A percentile compares a stretch with the other conserved stretches of the same genome.
These are phyloP conservation scores for Aspergillus thermomutatus DNA, from an alignment of 2,329 filamentous ascomycete species.

Conservation along the genomic window DNA sequence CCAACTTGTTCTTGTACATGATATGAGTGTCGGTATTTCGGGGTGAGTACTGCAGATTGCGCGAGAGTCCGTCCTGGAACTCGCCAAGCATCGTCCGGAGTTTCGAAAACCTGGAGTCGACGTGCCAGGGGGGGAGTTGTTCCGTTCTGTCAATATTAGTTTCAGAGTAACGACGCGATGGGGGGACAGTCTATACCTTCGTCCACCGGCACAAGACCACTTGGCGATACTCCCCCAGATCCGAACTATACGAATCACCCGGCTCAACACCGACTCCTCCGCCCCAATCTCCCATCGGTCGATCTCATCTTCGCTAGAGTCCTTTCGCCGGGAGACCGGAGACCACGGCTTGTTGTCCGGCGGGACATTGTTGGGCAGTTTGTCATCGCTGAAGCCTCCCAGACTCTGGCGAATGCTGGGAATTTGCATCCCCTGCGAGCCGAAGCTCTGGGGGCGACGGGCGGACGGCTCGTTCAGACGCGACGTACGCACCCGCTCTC, in stretches of 20 bases:
- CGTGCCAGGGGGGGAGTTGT: slow-evolving; percentile 52
- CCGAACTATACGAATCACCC: slow-evolving; percentile 54
- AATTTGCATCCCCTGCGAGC: slow-evolving; percentile 41
- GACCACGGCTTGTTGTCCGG: slow-evolving; percentile 39
- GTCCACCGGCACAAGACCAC: slow-evolving; percentile 54
- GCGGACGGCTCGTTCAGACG: slow-evolving; percentile 45
- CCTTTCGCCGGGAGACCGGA: slow-evolving; percentile 36
- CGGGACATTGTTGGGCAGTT: slow-evolving; percentile 31
- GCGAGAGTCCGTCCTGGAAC: slow-evolving; percentile 51
- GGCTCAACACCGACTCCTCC: slow-evolving; percentile 52
- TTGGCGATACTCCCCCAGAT: slow-evolving; percentile 55
- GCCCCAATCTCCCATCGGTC: slow-evolving; percentile 52
- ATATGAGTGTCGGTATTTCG: slow-evolving; percentile 55
- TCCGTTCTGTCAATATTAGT: slow-evolving; percentile 36
- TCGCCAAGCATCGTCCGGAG: slow-evolving; percentile 46
- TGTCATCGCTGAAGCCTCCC: slow-evolving; percentile 37
- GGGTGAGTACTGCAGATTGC: slow-evolving; percentile 49
- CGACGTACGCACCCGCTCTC: slow-evolving; percentile 51
- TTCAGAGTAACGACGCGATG: background rate
- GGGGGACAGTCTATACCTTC: slow-evolving; percentile 39
- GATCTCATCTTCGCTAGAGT: slow-evolving; percentile 42
- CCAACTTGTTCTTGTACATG: slow-evolving; percentile 48
- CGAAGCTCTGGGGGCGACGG: slow-evolving; percentile 38
- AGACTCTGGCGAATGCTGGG: slow-evolving; percentile 41
- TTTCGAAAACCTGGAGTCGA: slow-evolving; percentile 47